Base-by-base conservation (phyloP, 2,329 filamentous ascomycete species). In the Colletotrichum nymphaeae region DNA sequence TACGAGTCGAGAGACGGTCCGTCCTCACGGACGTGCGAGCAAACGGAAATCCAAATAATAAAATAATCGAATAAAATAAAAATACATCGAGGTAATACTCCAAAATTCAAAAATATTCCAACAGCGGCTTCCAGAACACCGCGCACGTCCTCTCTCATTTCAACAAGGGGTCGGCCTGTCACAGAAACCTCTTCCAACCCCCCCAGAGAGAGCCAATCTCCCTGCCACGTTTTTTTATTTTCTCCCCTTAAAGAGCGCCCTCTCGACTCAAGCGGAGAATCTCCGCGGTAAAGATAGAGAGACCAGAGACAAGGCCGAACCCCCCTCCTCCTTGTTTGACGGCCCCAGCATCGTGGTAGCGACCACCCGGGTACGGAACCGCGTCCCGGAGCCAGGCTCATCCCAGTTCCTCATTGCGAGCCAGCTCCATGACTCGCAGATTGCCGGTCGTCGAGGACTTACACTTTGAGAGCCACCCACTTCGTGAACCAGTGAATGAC, bases 261-360 rank as follows among this genome's bases (percentile, higher is more conserved):
- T 16, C 59, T 56, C 66, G 60, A 72, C 65, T 69, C 59, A 62
- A 70, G 70, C 67, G 70, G 60, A 65, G 70, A 73, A 69, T 64
- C 66, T 72, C 69, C 66, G 69, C 59, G 59, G 56, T 59, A 72
- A 46, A 55, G 62, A 60, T 55, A 60, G 30, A 56, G 66, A 65
- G 19, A 7, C 35, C 35, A 42, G 24, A 67, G 46, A 63, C 49
- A 69, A 35, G 69, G 52, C 32, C 60, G 42, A 63, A 53, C 53
- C 58, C 49, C 19, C 11, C 30, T 37, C 58, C 24, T 37, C 59
- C 67, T 58, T 53, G 59, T 37, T 11, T 42, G 56, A 73, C 71
- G 62, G 72, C 71, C 63, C 71, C 67, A 67, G 71, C 46, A 68
- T 72, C 49, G 37, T 72, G 71, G 71, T 74, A 74, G 60, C 70